These are phyloP conservation scores for Chlamydomonas reinhardtii DNA, from an alignment of 163 green algal species.

Conservation along the genomic window DNA sequence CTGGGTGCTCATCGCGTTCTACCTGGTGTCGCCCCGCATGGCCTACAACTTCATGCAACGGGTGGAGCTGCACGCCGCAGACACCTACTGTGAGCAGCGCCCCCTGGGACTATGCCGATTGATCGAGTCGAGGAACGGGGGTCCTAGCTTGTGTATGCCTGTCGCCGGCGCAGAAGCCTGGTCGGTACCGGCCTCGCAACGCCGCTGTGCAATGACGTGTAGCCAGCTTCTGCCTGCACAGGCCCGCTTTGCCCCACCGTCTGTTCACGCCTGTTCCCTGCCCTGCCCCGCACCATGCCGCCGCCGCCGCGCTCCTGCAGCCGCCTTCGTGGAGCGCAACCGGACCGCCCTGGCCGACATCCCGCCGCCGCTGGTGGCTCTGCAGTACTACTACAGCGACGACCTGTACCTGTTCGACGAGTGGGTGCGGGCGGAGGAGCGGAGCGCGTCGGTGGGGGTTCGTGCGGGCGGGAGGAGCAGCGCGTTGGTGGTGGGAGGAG, in stretches of 20 bases:
- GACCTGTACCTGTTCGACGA: slow-evolving; percentile 72
- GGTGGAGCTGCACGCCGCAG: slow-evolving; percentile 83
- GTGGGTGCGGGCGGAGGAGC: not conserved
- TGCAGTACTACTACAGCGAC: slow-evolving; percentile 91
- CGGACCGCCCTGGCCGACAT: slow-evolving; percentile 81
- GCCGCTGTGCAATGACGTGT: too few species aligned
- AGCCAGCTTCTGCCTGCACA: too few species aligned
- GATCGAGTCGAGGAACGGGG: not conserved
- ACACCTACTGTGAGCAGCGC: slow-evolving; percentile 86
- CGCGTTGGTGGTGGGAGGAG: not conserved
- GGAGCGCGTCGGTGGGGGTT: too few species aligned
- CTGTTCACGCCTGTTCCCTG: not conserved
- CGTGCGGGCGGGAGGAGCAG: not conserved
- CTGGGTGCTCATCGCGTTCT: slow-evolving; percentile 86
- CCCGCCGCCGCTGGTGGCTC: slow-evolving; percentile 87
- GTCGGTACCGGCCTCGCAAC: too few species aligned
- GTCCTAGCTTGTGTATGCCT: too few species aligned
- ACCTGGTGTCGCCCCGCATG: slow-evolving; percentile 83
- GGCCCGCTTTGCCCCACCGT: not conserved
- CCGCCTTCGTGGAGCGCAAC: slow-evolving; percentile 68
- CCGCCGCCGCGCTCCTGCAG: not conserved
- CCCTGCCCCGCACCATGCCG: too few species aligned
- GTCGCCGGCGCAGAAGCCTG: too few species aligned
- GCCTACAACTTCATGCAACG: slow-evolving; percentile 97
- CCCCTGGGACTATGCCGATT: too few species aligned